These are phyloP conservation scores for Choricystis sp. DNA, from an alignment of 139 green algal species.

Conservation along the genomic window DNA sequence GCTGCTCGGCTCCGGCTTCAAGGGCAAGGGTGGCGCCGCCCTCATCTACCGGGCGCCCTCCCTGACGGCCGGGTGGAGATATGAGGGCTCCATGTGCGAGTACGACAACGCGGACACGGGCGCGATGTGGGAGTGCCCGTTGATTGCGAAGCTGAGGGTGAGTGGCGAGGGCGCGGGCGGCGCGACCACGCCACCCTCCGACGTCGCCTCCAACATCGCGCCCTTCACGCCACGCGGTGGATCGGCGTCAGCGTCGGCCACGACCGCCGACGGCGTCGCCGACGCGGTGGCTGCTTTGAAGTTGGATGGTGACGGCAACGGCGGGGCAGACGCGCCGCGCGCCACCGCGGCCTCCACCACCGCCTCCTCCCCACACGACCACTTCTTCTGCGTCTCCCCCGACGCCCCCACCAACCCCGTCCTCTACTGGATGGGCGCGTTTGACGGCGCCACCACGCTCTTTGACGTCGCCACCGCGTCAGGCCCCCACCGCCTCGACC, in stretches of 20 bases:
- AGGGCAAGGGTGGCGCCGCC: slow-evolving; percentile 42
- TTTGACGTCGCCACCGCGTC: slow-evolving; percentile 22
- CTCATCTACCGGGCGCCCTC: slow-evolving; percentile 30
- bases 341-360: neutral
- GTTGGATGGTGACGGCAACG: neutral
- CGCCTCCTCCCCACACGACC: slow-evolving; percentile 4
- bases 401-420: slow-evolving; percentile 41
- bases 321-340: too few relatives aligned
- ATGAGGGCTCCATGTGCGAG: slow-evolving; percentile 32
- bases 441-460: neutral
- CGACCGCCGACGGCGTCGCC: neutral
- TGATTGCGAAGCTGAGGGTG: slow-evolving; percentile 34
- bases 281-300: slow-evolving; percentile 1
- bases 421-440: slow-evolving; percentile 29
- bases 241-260: too few relatives aligned
- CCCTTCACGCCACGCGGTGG: too few relatives aligned
- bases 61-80: slow-evolving; percentile 27
- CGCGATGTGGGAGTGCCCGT: slow-evolving; percentile 49
- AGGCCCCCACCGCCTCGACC: slow-evolving; percentile 33
- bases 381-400: slow-evolving; percentile 30
- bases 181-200: neutral
- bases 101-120: slow-evolving; percentile 23
- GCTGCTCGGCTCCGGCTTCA: slow-evolving; percentile 59
- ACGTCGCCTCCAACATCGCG: too few relatives aligned
- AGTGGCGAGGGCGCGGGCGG: too few relatives aligned